Base-by-base conservation (phyloP, 148 eudicot genomes). In the Nyssa sinensis region DNA sequence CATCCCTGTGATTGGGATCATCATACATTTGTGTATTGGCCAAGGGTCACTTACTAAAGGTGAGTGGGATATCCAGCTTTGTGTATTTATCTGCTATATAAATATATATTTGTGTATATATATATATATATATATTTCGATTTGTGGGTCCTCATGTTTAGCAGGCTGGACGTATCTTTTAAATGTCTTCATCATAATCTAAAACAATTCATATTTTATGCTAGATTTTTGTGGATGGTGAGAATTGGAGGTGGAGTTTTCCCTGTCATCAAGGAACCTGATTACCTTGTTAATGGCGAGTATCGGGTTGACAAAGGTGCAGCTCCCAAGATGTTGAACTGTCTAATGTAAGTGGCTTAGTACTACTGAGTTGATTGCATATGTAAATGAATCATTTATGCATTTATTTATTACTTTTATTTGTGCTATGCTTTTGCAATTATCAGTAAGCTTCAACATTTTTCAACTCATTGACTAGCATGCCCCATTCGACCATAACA, bases 301-400 rank as follows among this genome's bases (percentile, higher is more conserved):
- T 95, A 92, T 76, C 97, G 98, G 76, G 96, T 95, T 60, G 98
- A 95, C 79, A 95, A 95, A 86, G 98, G 98, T 37, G 97, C 97
- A 60, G 89, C 98, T 69, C 98, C 97, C 27, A 95, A 95, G 89
- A 92, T 95, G 98, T 77, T 95, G 80, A 95, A 95, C 78, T 92
- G 97, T 88, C 90, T 95, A 75, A 95, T 95, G 98, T 95, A 89
- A 87, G 98, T 92, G 81, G 49, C 32, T 74, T 70, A 41, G 60
- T 60, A 32, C 59, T 55, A 55, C 24, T 55, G 23, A n/a, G 23
- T 55, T 49, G 57, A 49, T 13, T 49, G 1, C 4, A 4, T 37
- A 37, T 9, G 5, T 24, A 13, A 6, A 37, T n/a, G 24, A 21
- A 17, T 19, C 21, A 30, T 31, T 4, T 33, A n/a, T 35, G 33